Evolutionary conservation across 129 eudicot genomes (phyloP), one percentile per base, ranked within the genome.

Genomic region (Logfia minima): DNA sequence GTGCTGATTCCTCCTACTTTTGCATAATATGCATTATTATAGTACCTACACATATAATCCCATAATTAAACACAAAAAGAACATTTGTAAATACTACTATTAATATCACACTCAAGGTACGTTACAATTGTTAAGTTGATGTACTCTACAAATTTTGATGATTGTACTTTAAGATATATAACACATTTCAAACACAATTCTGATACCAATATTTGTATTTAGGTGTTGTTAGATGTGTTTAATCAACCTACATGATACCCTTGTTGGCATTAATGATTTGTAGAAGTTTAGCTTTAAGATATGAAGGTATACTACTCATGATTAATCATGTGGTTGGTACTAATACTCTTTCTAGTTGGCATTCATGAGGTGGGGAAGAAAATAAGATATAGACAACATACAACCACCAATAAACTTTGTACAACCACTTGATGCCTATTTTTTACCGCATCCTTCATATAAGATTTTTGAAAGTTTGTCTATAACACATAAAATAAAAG

Each of bases 1-100:
- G 90, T 90, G 86, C 86, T 90, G 56, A 93, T 93, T 62, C 98
- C 98, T 82, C 98, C 98, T 26, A 93, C 92, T 88, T 90, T 93
- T 8, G 98, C 97, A 81, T 90, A 93, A 71, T 93, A 93, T 51
- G 96, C 98, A 83, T 93, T 93, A 72, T 93, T 90, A 75, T 90
- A 93, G 77, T 87, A 87, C 86, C 98, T 93, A 88, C 1, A 85
- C 1, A 63, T 48, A 72, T 80, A 24, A 52, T 71, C 24, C 11
- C 68, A 43, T 22, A 48, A 48, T 3, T 13, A 29, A 84, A 48
- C 76, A 48, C 68, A 76, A 64, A 39, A 67, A 48, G 39, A 53
- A 39, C 72, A 77, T 35, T 58, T 19, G 23, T 58, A 76, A 65
- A 19, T 34, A 64, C 23, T 29, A 65, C 9, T 32, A 14, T 16